Conservation (phyloP, 148 eudicot species). For the Silene latifolia region DNA sequence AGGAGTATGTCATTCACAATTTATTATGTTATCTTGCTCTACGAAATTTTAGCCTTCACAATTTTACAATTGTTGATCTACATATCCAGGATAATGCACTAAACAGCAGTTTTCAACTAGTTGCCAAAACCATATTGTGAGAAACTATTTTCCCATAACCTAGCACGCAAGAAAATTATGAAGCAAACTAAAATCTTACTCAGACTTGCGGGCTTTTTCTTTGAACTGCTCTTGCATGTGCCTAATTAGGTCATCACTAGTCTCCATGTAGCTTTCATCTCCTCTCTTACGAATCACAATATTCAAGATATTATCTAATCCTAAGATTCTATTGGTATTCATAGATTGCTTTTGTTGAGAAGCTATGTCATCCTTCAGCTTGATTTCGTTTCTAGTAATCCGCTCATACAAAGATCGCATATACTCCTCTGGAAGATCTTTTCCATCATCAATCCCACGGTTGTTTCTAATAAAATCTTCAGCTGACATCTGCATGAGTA, state of each 20-base stretch:
- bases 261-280: constrained; percentile 71
- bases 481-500: constrained; percentile 72
- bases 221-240: constrained; percentile 99
- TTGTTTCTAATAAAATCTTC: constrained; percentile 96
- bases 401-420: constrained; percentile 87
- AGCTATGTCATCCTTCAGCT: constrained; percentile 85
- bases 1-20: background rate
- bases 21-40: background rate
- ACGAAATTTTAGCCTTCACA: background rate
- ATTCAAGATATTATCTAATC: constrained; percentile 88
- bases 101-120: background rate
- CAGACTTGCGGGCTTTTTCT: constrained; percentile 97
- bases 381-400: constrained; percentile 88
- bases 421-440: constrained; percentile 90
- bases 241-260: constrained; percentile 86
- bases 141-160: background rate
- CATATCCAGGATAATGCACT: background rate
- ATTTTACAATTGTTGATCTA: background rate
- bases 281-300: constrained; percentile 85
- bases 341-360: constrained; percentile 74
- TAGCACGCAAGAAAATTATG: background rate
- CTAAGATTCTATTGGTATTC: constrained; percentile 77
- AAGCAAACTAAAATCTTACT: constrained; percentile 53
- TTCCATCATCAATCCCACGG: constrained; percentile 98
- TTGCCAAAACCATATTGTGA: background rate